Base-by-base conservation (phyloP, 2,329 filamentous ascomycete genomes). In the Trichoderma gracile region DNA sequence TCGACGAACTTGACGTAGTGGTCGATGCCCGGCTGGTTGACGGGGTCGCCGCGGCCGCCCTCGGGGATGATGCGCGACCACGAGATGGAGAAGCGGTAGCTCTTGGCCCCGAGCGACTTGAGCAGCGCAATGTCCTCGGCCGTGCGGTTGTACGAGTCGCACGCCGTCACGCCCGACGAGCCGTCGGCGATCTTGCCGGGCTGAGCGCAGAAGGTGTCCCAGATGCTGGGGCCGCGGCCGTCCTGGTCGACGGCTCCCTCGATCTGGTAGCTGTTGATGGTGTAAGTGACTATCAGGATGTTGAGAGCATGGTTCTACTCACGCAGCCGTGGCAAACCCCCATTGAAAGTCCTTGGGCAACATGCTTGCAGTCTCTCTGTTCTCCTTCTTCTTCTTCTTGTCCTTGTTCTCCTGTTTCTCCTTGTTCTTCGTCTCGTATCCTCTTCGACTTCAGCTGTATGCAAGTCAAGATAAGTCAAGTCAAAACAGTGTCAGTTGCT, bases 51-150 rank as follows among this genome's bases (percentile, higher is more conserved):
- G 67, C 92, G 89, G 60, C 92, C 92, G 63, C 92, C 92, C n/a
- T 92, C 81, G 5, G 92, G 92, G 70, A 96, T 93, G 71, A 96
- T 89, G 67, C 92, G 89, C 25, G 90, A 88, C 90, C 89, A 96
- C 21, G 91, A 91, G 67, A 96, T 81, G 55, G 91, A 95, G 79
- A 96, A 96, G 56, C 92, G 90, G 79, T 96, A 96, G 43, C 86
- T 86, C 72, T 85, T 86, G 65, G 91, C 86, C 61, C 91, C 89
- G 27, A 90, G 84, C 57, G 84, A 80, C 79, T 92, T 92, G 68
- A 96, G 81, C 42, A 96, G 84, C 12, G 82, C 85, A 73, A 96
- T 91, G 73, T 96, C 92, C 73, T 92, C 86, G 45, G 81, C 82
- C 57, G 88, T 91, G 60, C 89, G 87, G 78, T 94, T 88, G 81